Base-by-base conservation (phyloP, 805 yeast species). In the Kuraishia piskuri region DNA sequence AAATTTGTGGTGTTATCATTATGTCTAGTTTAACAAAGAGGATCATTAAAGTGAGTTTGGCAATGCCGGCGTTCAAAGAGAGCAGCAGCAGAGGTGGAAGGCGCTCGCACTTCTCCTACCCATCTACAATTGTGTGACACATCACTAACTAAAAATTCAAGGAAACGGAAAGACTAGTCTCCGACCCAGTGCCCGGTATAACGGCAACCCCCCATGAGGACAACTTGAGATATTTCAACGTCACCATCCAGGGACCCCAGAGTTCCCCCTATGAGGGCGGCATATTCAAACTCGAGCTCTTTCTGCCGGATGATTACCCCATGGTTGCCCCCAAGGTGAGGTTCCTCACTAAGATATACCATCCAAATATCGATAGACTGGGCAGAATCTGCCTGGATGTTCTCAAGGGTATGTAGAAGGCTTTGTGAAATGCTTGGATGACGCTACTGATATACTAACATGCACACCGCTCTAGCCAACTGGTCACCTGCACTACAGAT, bases 401-500 rank as follows among this genome's bases (percentile, higher is more conserved):
- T 46, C 76, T 94, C 66, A 94, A 92, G 71, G 79, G 71, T 69
- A 54, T 22, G 69, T 57, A 12, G 8, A 46, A 17, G 22, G 6
- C 31, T 31, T 49, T 20, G 26, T 6, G n/a, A 7, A 12, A 9
- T 9, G 19, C 17, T 6, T 22, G 22, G 19, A n/a, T 22, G 19
- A 52, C 23, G 2, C 14, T 22, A 14, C 23, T 22, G 8, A 25
- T 23, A 9, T 22, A 24, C 47, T 22, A 22, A 31, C 40, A 31
- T 17, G n/a, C n/a, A 25, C 46, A 44, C 22, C 3, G 21, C 20
- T 20, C 8, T 19, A 67, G 82, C 88, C 61, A 91, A 92, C 71
- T 94, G 99, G 99, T 88, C 96, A 9, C 98, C 99, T 3, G 99
- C 99, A 0, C 75, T 92, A 56, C 98, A 94, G 68, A 94, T 94